Percentiles rank a stretch among this genome's conserved stretches.
Evolutionary conservation across 129 eudicot species (phyloP).

Genomic region (Pseudognaphalium luteoalbum): DNA sequence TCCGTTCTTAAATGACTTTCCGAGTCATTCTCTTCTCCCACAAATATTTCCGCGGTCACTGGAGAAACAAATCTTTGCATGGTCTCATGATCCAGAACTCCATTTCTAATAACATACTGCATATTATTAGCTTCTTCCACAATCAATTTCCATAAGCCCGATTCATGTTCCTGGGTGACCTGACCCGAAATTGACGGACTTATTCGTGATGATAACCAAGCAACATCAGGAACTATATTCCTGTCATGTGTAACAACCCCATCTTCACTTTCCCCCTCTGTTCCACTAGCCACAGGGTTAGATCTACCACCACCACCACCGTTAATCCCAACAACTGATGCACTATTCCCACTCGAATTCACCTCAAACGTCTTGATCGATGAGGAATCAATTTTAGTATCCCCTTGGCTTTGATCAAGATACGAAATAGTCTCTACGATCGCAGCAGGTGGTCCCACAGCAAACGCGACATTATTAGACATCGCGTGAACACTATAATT

Average conservation of each 20-base stretch:
- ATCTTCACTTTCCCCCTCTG: conserved; percentile 65
- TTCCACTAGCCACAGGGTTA: conserved; percentile 58
- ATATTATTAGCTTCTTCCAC: conserved; percentile 62
- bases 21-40: conserved; percentile 45
- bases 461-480: conserved; percentile 50
- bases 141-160: conserved; percentile 57
- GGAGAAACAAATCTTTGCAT: conserved; percentile 72
- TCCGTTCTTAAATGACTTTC: conserved; percentile 61
- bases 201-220: conserved; percentile 28
- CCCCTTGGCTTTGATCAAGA: neutral
- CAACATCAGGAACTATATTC: conserved; percentile 48
- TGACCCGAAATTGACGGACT: conserved; percentile 51
- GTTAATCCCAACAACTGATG: conserved; percentile 61
- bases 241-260: conserved; percentile 28
- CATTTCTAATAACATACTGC: conserved; percentile 50
- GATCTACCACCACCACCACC: conserved; percentile 83
- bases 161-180: conserved; percentile 49
- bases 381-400: conserved; percentile 48
- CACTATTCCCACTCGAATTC: conserved; percentile 43
- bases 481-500: conserved; percentile 81
- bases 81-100: conserved; percentile 54
- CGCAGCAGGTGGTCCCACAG: conserved; percentile 36
- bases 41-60: conserved; percentile 42
- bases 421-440: conserved; percentile 38
- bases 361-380: conserved; percentile 41